phyloP scores from a whole-genome alignment of 306 rosid species.

The Glycyrrhiza uralensis region DNA sequence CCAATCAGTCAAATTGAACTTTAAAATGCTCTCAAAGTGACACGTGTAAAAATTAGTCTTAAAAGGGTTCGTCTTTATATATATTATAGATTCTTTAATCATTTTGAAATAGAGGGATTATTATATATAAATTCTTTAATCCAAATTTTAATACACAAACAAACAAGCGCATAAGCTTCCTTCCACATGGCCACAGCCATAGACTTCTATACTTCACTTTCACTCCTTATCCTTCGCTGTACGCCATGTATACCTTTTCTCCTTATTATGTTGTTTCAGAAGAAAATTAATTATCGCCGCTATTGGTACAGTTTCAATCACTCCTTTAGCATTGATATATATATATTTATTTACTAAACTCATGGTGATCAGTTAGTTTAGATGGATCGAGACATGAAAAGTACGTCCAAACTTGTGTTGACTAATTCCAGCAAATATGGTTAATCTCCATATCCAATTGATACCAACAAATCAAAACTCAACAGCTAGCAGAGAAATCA shows the following conservation, averaged over 20 bases:
- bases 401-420: not conserved
- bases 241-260: not conserved
- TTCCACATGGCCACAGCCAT: no score
- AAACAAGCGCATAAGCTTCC: no score
- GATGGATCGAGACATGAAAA: conserved; percentile 21
- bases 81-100: no score
- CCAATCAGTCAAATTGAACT: no score
- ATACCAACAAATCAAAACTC: not conserved
- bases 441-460: not conserved
- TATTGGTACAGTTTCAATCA: conserved; percentile 20
- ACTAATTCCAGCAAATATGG: not conserved
- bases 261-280: not conserved
- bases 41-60: no score
- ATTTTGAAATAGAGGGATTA: no score
- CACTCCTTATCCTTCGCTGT: not conserved
- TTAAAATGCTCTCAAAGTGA: no score
- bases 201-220: not conserved
- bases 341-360: not conserved
- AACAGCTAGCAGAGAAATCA: not conserved
- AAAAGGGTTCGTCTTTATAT: no score
- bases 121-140: no score
- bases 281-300: conserved; percentile 9
- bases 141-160: no score
- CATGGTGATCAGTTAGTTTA: not conserved
- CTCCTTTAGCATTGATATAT: not conserved